Percentiles rank a stretch among this genome's conserved stretches.
These are phyloP conservation scores for Sarcocystis neurona DNA, from an alignment of 169 alveolate species.

Conservation along the genomic window DNA sequence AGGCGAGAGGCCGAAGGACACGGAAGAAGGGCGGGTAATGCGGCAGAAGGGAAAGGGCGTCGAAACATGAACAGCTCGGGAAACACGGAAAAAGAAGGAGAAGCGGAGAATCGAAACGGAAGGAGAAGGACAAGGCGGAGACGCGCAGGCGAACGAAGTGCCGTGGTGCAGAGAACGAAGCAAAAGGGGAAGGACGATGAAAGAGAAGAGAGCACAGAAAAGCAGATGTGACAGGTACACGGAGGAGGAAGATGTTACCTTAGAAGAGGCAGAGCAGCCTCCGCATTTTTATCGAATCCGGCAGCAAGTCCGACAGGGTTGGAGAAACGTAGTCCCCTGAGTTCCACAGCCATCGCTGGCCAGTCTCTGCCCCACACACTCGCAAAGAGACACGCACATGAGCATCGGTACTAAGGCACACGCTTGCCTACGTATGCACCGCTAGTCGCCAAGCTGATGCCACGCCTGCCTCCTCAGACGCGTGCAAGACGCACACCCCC, in stretches of 20 bases:
- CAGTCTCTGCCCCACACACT: slow-evolving; percentile 23
- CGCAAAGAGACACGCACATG: background rate
- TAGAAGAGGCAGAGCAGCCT: slow-evolving; percentile 72
- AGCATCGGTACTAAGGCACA: no score
- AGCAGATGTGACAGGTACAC: background rate
- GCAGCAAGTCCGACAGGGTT: slow-evolving; percentile 85
- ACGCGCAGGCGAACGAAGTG: no score
- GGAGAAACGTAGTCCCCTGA: slow-evolving; percentile 59
- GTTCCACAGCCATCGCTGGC: slow-evolving; percentile 44
- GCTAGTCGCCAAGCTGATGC: background rate
- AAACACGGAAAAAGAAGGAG: no score
- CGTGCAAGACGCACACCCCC: background rate
- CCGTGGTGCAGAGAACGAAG: no score
- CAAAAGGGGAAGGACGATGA: background rate
- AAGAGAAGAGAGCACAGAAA: background rate
- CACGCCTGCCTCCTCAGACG: background rate
- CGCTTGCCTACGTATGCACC: background rate
- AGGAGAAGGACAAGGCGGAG: no score
- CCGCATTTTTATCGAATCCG: slow-evolving; percentile 85
- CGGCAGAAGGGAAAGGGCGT: no score
- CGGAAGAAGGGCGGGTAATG: no score
- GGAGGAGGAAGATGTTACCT: slow-evolving; percentile 28
- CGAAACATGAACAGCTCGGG: no score
- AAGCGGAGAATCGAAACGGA: no score
- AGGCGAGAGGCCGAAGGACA: no score